Evolutionary conservation across 805 yeast species (phyloP), one percentile per base, ranked within the genome.

Genomic region (Barnettozyma sp.): DNA sequence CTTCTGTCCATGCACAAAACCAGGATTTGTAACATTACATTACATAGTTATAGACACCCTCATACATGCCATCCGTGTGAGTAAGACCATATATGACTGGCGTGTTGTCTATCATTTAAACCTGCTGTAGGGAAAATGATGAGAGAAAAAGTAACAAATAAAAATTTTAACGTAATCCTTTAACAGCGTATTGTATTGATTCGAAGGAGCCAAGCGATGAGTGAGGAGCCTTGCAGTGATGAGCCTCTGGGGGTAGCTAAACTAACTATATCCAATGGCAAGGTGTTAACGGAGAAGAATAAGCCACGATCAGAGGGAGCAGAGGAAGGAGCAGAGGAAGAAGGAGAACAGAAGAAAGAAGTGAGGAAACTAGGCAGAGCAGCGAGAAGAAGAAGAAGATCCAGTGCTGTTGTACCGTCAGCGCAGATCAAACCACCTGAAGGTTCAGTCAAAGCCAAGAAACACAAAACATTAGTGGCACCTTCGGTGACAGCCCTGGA

Each of bases 401-500:
- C 55, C 22, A 51, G 55, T 42, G 48, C 49, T 11, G 39, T 44
- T 11, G 30, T 44, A 7, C 30, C 46, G 11, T 41, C 38, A 12
- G 14, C 38, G 12, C 14, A 25, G 4, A n/a, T n/a, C n/a, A 35
- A 25, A n/a, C 44, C 41, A 20, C 10, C 17, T 7, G 33, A 39
- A 14, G 35, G 37, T 7, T 3, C 34, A 3, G 29, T 33, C 6
- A 48, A 33, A 18, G 57, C 56, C 26, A 60, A 60, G 45, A 62
- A 62, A 49, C 54, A 52, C 33, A 63, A 54, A 35, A 41, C 49
- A 16, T 33, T 38, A 5, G 49, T 50, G 18, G 46, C 52, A 7
- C 48, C 60, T 0, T 46, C 49, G 23, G 53, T 78, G 30, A 59
- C 23, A 50, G 65, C 40, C 53, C 54, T 23, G 57, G 62, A 46